A percentile compares a stretch with the other conserved stretches of the same genome.
Evolutionary conservation across 495 filamentous ascomycete species (phyloP).

Genomic region (Penicillium fimorum): DNA sequence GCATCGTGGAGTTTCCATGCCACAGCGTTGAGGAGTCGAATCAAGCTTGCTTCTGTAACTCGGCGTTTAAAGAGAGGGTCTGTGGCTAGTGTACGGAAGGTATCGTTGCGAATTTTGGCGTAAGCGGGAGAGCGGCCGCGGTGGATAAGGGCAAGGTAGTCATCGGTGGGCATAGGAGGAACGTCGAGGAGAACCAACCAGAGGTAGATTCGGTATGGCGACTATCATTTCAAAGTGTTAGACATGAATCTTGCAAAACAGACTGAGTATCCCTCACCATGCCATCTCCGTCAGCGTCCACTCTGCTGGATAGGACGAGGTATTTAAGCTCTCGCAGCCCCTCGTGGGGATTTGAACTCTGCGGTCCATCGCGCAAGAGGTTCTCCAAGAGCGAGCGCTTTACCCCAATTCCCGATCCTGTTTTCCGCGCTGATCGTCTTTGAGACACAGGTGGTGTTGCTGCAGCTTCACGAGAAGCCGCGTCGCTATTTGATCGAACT

Average conservation of each 20-base stretch:
- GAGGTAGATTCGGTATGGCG: constrained; percentile 88
- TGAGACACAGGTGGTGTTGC: constrained; percentile 33
- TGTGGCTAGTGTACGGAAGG: constrained; percentile 91
- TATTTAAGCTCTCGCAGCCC: constrained; percentile 73
- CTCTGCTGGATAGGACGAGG: constrained; percentile 72
- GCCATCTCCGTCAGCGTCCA: constrained; percentile 81
- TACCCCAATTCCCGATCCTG: constrained; percentile 53
- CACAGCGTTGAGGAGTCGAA: constrained; percentile 92
- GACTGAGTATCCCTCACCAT: constrained; percentile 58
- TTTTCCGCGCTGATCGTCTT: constrained; percentile 54
- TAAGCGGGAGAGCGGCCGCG: constrained; percentile 92
- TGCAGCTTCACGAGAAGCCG: constrained; percentile 44
- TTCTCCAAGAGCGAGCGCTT: constrained; percentile 62
- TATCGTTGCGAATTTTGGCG: constrained; percentile 96
- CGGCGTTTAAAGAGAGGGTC: constrained; percentile 93
- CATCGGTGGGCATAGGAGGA: constrained; percentile 75
- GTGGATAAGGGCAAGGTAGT: constrained; percentile 86
- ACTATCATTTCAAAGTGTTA: constrained; percentile 50
- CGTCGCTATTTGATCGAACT: constrained; percentile 73
- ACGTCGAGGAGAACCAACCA: constrained; percentile 92
- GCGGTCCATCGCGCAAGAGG: constrained; percentile 69
- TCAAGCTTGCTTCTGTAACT: constrained; percentile 92
- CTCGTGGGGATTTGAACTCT: constrained; percentile 60
- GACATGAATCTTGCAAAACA: constrained; percentile 1
- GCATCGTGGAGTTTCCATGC: constrained; percentile 91